Percentiles rank a stretch among this genome's conserved stretches.
These are phyloP conservation scores for Pyrenophora graminea DNA, from an alignment of 2,329 filamentous ascomycete species.

Conservation along the genomic window DNA sequence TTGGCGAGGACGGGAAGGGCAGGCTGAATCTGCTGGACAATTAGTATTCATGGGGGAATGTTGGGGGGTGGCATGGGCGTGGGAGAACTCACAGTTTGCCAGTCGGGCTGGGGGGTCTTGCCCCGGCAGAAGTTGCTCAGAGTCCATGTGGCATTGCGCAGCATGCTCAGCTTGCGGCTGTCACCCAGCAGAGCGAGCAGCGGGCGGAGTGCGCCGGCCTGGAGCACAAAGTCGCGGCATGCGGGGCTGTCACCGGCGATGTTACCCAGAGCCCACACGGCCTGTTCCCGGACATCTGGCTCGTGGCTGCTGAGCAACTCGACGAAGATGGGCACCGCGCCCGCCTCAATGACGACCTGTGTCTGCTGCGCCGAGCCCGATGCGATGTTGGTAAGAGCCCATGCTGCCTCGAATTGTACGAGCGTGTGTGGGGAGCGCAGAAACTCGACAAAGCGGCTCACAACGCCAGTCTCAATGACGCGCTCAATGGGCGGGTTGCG, in stretches of 20 bases:
- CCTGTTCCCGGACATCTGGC: conserved; percentile 96
- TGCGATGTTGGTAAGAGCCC: conserved; percentile 98
- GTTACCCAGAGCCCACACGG: conserved; percentile 97
- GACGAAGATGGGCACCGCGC: conserved; percentile 97
- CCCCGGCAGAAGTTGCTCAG: conserved; percentile 99
- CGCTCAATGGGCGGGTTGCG: conserved; percentile 98
- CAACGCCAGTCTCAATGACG: conserved; percentile 98
- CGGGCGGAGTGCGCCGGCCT: conserved; percentile 87
- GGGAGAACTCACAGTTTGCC: conserved; percentile 76
- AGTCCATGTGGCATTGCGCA: conserved; percentile 98
- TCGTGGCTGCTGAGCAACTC: conserved; percentile 94
- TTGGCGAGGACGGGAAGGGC: conserved; percentile 94
- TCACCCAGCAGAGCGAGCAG: conserved; percentile 88
- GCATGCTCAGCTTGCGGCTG: conserved; percentile 98
- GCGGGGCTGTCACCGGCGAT: conserved; percentile 98
- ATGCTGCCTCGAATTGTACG: conserved; percentile 98
- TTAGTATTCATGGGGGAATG: conserved; percentile 1
- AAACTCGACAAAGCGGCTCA: conserved; percentile 97
- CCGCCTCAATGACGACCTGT: conserved; percentile 97
- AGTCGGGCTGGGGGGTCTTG: conserved; percentile 98
- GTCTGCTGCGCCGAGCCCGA: conserved; percentile 97
- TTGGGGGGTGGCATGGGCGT: neutral
- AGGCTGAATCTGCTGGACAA: conserved; percentile 73
- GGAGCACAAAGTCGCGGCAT: conserved; percentile 95
- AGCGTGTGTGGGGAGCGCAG: conserved; percentile 96